Evolutionary conservation across 2,329 filamentous ascomycete species (phyloP).

Genomic region (Colletotrichum viniferum): DNA sequence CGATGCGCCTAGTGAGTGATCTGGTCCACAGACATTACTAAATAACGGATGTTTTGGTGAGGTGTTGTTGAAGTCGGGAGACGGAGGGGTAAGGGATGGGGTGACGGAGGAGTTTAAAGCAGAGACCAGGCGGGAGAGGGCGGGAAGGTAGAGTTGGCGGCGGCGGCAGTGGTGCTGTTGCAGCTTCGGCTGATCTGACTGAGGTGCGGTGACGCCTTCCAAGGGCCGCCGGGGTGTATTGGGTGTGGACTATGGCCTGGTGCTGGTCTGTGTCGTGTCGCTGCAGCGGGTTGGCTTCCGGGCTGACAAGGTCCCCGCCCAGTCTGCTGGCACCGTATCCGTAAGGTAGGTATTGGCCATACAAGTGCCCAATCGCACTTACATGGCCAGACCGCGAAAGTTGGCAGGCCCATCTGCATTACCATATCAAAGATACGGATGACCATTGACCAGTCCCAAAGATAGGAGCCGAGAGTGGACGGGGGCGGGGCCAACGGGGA

Average conservation of each 20-base stretch:
- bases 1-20: slow-evolving; percentile 23
- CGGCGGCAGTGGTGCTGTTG: slow-evolving; percentile 2
- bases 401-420: not conserved
- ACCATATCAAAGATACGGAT: not conserved
- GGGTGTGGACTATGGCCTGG: not conserved
- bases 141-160: slow-evolving; percentile 1
- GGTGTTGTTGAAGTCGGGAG: not conserved
- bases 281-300: not conserved
- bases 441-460: not conserved
- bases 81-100: slow-evolving; percentile 6
- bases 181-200: slow-evolving; percentile 18
- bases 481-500: not conserved
- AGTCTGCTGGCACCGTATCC: not conserved
- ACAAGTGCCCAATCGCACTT: not conserved
- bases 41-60: not conserved
- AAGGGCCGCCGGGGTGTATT: not conserved
- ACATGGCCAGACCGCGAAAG: not conserved
- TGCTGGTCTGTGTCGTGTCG: not conserved
- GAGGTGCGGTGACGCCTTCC: slow-evolving; percentile 13
- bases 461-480: slow-evolving; percentile 2
- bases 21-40: slow-evolving; percentile 22
- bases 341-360: not conserved
- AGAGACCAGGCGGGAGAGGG: not conserved
- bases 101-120: slow-evolving; percentile 20
- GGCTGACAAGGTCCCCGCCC: slow-evolving; percentile 4